Percentiles rank a stretch among this genome's conserved stretches.
Conservation (phyloP, 805 yeast species). For the Yamadazyma sp. region DNA sequence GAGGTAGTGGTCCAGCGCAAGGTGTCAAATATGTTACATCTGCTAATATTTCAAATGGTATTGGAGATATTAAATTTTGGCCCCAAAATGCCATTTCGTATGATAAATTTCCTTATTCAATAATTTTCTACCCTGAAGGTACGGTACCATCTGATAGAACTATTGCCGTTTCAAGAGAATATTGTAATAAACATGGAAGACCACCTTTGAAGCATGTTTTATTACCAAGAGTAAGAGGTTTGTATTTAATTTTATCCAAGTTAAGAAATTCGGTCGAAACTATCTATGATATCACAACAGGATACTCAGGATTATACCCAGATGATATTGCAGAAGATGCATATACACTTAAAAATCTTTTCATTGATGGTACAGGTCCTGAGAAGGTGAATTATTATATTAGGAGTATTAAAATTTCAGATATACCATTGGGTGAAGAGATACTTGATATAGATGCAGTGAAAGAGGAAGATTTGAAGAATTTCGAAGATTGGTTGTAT, state of each 20-base stretch:
- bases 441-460: constrained; percentile 40
- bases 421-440: constrained; percentile 57
- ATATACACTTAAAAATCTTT: constrained; percentile 62
- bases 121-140: constrained; percentile 91
- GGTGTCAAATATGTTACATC: constrained; percentile 34
- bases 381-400: constrained; percentile 60
- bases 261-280: constrained; percentile 51
- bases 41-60: constrained; percentile 17
- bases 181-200: constrained; percentile 49
- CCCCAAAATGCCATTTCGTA: constrained; percentile 24
- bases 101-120: constrained; percentile 47
- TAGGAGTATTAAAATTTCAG: constrained; percentile 51
- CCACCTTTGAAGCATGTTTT: constrained; percentile 60
- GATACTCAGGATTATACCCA: constrained; percentile 66
- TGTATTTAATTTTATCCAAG: constrained; percentile 60
- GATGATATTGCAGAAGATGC: constrained; percentile 74
- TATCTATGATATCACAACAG: constrained; percentile 81
- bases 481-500: constrained; percentile 74
- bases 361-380: constrained; percentile 73
- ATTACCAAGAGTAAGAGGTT: constrained; percentile 81
- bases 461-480: constrained; percentile 36
- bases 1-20: constrained; percentile 53
- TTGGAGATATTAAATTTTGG: constrained; percentile 22
- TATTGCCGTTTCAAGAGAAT: constrained; percentile 52
- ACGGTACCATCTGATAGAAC: constrained; percentile 77